Conservation (phyloP, 371 early-diverging fungal genomes). For the Mortierella sp. region DNA sequence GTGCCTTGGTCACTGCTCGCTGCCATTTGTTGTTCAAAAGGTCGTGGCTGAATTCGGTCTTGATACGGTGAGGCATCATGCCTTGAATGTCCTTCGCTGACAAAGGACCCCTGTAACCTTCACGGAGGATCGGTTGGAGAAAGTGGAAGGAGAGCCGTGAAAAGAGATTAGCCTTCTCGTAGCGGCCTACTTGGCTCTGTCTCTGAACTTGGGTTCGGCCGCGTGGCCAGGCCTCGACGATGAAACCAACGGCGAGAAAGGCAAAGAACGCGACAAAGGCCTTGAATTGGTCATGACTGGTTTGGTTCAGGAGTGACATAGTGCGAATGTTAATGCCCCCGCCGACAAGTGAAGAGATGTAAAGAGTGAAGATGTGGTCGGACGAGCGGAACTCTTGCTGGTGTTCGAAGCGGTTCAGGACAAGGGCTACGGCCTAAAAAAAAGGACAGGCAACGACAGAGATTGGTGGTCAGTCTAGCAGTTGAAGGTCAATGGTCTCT, state of each 20-base stretch:
- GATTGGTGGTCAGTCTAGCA: background rate
- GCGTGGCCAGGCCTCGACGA: conserved; percentile 48
- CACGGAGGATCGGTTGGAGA: conserved; percentile 41
- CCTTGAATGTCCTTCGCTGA: conserved; percentile 35
- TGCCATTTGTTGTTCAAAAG: conserved; percentile 30
- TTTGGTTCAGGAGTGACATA: conserved; percentile 32
- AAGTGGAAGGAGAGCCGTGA: conserved; percentile 40
- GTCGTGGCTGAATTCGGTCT: conserved; percentile 20
- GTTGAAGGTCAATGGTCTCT: background rate
- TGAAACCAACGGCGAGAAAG: conserved; percentile 36
- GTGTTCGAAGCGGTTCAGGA: conserved; percentile 42
- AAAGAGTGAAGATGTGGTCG: conserved; percentile 39
- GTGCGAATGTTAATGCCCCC: conserved; percentile 54
- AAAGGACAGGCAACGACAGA: background rate
- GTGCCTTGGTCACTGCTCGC: conserved; percentile 22
- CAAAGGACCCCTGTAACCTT: conserved; percentile 36
- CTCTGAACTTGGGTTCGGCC: conserved; percentile 42
- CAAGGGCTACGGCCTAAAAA: conserved; percentile 17
- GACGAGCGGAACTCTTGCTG: conserved; percentile 36
- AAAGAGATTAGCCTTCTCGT: conserved; percentile 46
- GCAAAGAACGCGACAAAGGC: conserved; percentile 45
- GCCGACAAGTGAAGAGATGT: conserved; percentile 29
- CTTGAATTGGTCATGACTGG: conserved; percentile 32
- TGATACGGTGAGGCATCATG: conserved; percentile 40
- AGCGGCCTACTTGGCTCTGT: conserved; percentile 31